Evolutionary conservation across 208 protist species (phyloP), one percentile per base, ranked within the genome.

Genomic region (Leishmania turanica): DNA sequence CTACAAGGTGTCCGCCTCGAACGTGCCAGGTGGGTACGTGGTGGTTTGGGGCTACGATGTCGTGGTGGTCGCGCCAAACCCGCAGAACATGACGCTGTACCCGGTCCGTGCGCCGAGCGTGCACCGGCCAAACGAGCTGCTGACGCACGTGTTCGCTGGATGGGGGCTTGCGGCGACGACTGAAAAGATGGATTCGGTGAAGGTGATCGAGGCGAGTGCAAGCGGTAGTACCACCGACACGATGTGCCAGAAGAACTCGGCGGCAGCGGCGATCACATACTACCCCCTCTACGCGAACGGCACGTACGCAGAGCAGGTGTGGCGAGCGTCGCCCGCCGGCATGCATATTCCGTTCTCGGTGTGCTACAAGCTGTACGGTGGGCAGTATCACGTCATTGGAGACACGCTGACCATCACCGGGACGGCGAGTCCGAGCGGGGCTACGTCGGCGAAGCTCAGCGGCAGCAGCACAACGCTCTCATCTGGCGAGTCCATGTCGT

Each of bases 291-390:
- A 75, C 60, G 95, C 92, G 5, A 98, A 96, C 79, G 93, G 95
- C 75, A 96, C 91, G 40, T 71, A 91, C 78, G 65, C 93, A 1
- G 88, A 93, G 75, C 90, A 96, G 80, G 80, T 89, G 47, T 86
- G 88, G 70, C 83, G 84, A 9, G 82, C 79, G 40, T 78, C 80
- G 9, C 53, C 68, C 78, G 56, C 47, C 69, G 40, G 77, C n/a
- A 47, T 77, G 54, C 68, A 86, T 60, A 0, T 71, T 62, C 37
- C 47, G 21, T 96, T 91, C 86, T 94, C 91, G 83, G 83, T 97
- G 49, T 98, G 95, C 78, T 98, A 98, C 86, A 95, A 94, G 84
- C 88, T 97, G 71, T 88, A 92, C 58, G 95, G 95, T 51, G 95
- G 93, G 7, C 88, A 93, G 87, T 98, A 88, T 77, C 90, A 97